Conservation (phyloP, 1,284 basidiomycete genomes). For the Cutaneotrichosporon arboriforme region DNA sequence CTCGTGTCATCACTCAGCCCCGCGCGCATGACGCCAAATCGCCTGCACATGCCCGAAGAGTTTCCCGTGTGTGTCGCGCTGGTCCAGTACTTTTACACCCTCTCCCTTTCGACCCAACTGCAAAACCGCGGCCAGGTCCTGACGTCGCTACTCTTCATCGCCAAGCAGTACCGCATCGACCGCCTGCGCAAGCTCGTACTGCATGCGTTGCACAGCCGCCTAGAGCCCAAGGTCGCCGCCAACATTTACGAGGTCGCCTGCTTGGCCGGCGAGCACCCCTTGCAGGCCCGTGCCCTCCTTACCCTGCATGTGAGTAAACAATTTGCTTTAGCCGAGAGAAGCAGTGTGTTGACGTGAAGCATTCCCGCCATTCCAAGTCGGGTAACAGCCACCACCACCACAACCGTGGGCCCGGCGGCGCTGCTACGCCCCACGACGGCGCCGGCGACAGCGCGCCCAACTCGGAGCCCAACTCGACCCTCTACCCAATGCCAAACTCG, state of each 20-base stretch:
- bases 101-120: conserved; percentile 75
- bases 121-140: conserved; percentile 86
- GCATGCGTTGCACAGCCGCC: conserved; percentile 82
- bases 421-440: conserved; percentile 10
- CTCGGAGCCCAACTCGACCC: too few relatives aligned
- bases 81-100: conserved; percentile 87
- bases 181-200: conserved; percentile 73
- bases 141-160: conserved; percentile 75
- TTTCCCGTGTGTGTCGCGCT: conserved; percentile 83
- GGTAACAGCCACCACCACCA: conserved; percentile 1
- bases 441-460: not conserved
- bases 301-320: conserved; percentile 50
- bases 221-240: conserved; percentile 76
- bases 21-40: conserved; percentile 54
- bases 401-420: conserved; percentile 9
- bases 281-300: conserved; percentile 78
- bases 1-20: conserved; percentile 34
- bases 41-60: conserved; percentile 76
- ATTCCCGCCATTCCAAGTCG: not conserved
- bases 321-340: conserved; percentile 60
- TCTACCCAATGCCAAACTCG: too few relatives aligned
- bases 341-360: conserved; percentile 7
- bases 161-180: conserved; percentile 72
- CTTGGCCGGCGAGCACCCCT: conserved; percentile 74
- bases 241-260: conserved; percentile 91